Base-by-base conservation (phyloP, 495 filamentous ascomycete genomes). In the Rusavskia elegans region DNA sequence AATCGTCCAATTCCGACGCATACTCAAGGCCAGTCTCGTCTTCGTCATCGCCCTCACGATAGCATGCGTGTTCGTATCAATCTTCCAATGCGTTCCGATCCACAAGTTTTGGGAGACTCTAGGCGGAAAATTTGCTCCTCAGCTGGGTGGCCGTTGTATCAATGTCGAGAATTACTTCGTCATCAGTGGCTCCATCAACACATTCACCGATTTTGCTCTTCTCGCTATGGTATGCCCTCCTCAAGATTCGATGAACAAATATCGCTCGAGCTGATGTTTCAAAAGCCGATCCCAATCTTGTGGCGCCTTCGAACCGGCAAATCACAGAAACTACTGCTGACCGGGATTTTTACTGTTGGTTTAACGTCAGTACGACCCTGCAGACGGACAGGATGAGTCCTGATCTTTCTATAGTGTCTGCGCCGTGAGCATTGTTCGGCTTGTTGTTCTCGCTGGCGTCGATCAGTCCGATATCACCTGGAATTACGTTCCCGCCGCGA, bases 401-500 rank as follows among this genome's bases (percentile, higher is more conserved):
- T 50, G 2, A 36, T 29, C 3, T 5, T 11, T 3, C 5, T 39
- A 6, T 13, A 59, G 57, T 38, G 57, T 57, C 32, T 59, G 57
- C 25, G 51, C 44, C 16, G 55, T 59, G 36, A 49, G 51, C 25
- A 37, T 59, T 16, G 53, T 44, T 13, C 53, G 49, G 19, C 41
- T 59, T 10, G 25, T 53, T 16, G 13, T 53, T 9, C 21, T 55
- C 19, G 41, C 53, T 19, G 11, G 40, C 6, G 37, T 55, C 30
- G 25, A 48, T 45, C 41, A 57, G 27, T n/a, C 29, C 1, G 42
- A 57, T 29, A 30, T 55, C 20, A 57, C 55, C 9, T 57, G 44
- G 57, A 53, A 51, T 20, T 59, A 59, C 51, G 54, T 53, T 21
- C 40, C 46, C 42, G 32, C 51, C 16, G 54, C 71, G 54, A 52